A percentile compares a stretch with the other conserved stretches of the same genome.
These are phyloP conservation scores for Groenewaldozyma auringiensis DNA, from an alignment of 1,139 yeast species.

Conservation along the genomic window DNA sequence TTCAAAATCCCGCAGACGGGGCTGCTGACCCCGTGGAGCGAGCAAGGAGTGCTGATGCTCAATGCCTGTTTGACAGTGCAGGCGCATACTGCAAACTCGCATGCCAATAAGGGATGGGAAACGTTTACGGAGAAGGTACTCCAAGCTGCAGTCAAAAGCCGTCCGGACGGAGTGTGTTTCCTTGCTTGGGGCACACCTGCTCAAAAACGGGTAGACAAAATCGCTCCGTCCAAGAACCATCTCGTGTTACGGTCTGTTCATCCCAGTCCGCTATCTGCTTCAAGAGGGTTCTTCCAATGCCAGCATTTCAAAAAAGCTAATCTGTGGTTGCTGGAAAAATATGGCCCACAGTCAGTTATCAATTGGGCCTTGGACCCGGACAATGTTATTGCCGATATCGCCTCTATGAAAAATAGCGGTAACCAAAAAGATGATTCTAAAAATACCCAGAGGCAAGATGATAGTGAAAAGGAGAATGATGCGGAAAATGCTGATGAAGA, in stretches of 20 bases:
- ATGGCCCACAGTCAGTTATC: slow-evolving; percentile 42
- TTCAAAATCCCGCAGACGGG: slow-evolving; percentile 58
- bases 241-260: slow-evolving; percentile 67
- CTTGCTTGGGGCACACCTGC: slow-evolving; percentile 97
- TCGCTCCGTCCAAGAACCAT: slow-evolving; percentile 29
- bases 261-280: slow-evolving; percentile 91
- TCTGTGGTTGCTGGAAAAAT: slow-evolving; percentile 52
- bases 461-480: slow-evolving; percentile 1
- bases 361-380: slow-evolving; percentile 59
- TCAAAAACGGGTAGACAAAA: slow-evolving; percentile 52
- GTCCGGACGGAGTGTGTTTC: slow-evolving; percentile 54
- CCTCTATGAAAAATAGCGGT: slow-evolving; percentile 9
- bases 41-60: slow-evolving; percentile 77
- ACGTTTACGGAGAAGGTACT: slow-evolving; percentile 70
- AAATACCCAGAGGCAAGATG: slow-evolving; percentile 1
- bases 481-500: slow-evolving; percentile 4
- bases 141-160: slow-evolving; percentile 39
- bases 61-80: slow-evolving; percentile 88
- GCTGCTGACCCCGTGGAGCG: slow-evolving; percentile 75
- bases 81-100: slow-evolving; percentile 92
- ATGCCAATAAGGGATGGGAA: slow-evolving; percentile 91
- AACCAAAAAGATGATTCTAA: neutral
- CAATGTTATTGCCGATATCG: slow-evolving; percentile 52
- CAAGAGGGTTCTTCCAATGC: slow-evolving; percentile 72
- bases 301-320: slow-evolving; percentile 65